These are phyloP conservation scores for Chaetomiaceae sp. DNA, from an alignment of 2,329 filamentous ascomycete genomes.

Conservation along the genomic window DNA sequence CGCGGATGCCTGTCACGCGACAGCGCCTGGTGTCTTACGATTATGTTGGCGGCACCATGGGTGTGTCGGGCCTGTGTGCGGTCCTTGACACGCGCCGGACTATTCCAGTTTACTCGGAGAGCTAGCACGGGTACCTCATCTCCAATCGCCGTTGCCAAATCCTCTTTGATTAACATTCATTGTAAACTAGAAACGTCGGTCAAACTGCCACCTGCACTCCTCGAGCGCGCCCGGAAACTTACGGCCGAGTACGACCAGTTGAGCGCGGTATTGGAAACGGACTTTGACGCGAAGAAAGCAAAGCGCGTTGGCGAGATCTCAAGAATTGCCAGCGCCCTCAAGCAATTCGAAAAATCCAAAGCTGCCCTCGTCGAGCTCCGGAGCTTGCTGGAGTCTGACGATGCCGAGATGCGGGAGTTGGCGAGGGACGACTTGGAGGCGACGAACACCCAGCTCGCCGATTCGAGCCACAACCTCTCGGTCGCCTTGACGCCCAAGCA, in stretches of 20 bases:
- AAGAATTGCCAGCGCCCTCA: slow-evolving; percentile 53
- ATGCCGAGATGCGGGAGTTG: slow-evolving; percentile 70
- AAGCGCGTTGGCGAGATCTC: slow-evolving; percentile 60
- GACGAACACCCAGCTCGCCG: slow-evolving; percentile 58
- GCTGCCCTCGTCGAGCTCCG: slow-evolving; percentile 52
- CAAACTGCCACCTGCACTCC: slow-evolving; percentile 49
- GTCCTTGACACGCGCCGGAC: slow-evolving; percentile 31
- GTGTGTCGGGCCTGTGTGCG: slow-evolving; percentile 49
- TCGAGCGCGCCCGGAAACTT: slow-evolving; percentile 56
- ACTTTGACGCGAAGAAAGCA: slow-evolving; percentile 54
- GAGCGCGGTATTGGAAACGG: slow-evolving; percentile 44
- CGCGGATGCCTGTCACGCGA: slow-evolving; percentile 7
- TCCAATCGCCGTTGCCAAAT: slow-evolving; percentile 5
- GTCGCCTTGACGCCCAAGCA: slow-evolving; percentile 79
- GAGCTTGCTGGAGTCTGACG: slow-evolving; percentile 46
- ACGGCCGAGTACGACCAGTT: slow-evolving; percentile 55
- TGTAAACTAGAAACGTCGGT: slow-evolving; percentile 28
- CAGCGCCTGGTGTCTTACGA: slow-evolving; percentile 17
- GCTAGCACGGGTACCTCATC: slow-evolving; percentile 41
- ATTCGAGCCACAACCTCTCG: slow-evolving; percentile 65
- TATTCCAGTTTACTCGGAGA: slow-evolving; percentile 35
- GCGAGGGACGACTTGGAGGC: slow-evolving; percentile 75
- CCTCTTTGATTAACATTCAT: slow-evolving; percentile 8
- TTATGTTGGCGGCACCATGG: slow-evolving; percentile 45
- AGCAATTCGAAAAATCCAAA: slow-evolving; percentile 54